A percentile compares a stretch with the other conserved stretches of the same genome.
Evolutionary conservation across 1,284 basidiomycete species (phyloP).

Genomic region (Microbotryum lychnidis-dioicae): DNA sequence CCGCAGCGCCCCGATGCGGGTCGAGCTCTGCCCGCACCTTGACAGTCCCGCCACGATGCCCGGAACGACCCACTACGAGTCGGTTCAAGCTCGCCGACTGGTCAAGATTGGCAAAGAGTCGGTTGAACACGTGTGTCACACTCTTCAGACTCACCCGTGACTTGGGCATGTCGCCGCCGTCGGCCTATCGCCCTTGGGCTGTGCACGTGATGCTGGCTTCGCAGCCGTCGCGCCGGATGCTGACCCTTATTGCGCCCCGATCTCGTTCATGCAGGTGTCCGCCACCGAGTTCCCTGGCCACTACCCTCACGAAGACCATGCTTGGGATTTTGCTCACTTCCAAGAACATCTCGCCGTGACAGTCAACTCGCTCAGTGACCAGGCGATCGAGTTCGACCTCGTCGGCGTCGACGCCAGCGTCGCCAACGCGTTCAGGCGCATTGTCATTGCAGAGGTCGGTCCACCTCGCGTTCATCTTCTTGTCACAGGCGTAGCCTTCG

Average conservation of each 20-base stretch:
- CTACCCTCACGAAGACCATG: conserved; percentile 70
- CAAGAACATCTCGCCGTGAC: conserved; percentile 65
- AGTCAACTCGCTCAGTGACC: conserved; percentile 67
- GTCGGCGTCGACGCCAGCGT: conserved; percentile 93
- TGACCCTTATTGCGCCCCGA: not conserved
- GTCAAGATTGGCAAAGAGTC: conserved; percentile 29
- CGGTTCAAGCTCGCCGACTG: conserved; percentile 8
- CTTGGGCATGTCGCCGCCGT: not conserved
- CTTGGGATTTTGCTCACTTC: conserved; percentile 70
- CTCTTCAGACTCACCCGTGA: too few relatives aligned
- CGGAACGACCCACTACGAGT: not conserved
- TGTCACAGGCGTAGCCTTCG: not conserved
- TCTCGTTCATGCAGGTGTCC: conserved; percentile 51
- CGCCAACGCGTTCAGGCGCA: conserved; percentile 86
- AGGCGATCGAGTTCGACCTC: conserved; percentile 86
- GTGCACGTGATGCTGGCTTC: not conserved
- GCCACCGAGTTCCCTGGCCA: conserved; percentile 82
- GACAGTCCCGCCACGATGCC: not conserved
- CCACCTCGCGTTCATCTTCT: not conserved
- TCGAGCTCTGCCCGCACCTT: not conserved
- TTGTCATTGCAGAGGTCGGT: conserved; percentile 84
- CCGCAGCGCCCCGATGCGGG: too few relatives aligned
- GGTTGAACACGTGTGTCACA: conserved; percentile 26
- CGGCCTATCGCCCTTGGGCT: too few relatives aligned
- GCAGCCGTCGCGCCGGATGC: not conserved